Conservation (phyloP, 116 monocot species). For the Cymodocea nodosa region DNA sequence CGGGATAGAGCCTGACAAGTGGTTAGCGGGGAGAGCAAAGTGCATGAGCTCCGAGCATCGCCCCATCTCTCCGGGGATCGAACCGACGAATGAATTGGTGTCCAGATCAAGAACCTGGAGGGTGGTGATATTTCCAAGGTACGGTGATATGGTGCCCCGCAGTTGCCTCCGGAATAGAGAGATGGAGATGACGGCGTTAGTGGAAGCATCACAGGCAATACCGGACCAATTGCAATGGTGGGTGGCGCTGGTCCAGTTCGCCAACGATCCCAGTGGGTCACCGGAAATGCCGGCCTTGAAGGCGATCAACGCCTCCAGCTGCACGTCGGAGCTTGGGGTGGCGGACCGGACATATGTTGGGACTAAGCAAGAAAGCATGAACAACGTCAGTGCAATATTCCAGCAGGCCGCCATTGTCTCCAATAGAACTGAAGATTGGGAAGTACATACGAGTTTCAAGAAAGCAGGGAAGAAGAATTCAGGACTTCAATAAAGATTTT, state of each 20-base stretch:
- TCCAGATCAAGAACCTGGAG: constrained; percentile 55
- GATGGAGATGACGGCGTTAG: constrained; percentile 31
- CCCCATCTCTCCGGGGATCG: constrained; percentile 52
- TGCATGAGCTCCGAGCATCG: constrained; percentile 25
- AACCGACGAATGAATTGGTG: constrained; percentile 41
- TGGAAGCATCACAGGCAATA: constrained; percentile 43
- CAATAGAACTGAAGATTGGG: no score
- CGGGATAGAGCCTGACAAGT: constrained; percentile 48
- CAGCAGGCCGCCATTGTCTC: no score
- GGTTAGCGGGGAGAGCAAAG: constrained; percentile 35
- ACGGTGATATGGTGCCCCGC: constrained; percentile 55
- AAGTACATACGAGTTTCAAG: no score
- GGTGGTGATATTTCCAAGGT: constrained; percentile 63
- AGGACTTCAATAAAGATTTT: no score
- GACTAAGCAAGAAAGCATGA: not conserved
- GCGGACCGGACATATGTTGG: not conserved
- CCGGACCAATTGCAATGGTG: constrained; percentile 75
- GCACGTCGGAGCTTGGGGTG: not conserved
- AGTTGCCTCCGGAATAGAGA: constrained; percentile 28
- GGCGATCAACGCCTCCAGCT: constrained; percentile 52
- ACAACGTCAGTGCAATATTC: not conserved
- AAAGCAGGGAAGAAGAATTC: no score
- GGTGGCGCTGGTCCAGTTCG: constrained; percentile 29
- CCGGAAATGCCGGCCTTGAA: constrained; percentile 48
- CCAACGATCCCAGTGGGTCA: constrained; percentile 48